Conservation (phyloP, 176 grass and related monocot species). For the Aechmea fasciata region DNA sequence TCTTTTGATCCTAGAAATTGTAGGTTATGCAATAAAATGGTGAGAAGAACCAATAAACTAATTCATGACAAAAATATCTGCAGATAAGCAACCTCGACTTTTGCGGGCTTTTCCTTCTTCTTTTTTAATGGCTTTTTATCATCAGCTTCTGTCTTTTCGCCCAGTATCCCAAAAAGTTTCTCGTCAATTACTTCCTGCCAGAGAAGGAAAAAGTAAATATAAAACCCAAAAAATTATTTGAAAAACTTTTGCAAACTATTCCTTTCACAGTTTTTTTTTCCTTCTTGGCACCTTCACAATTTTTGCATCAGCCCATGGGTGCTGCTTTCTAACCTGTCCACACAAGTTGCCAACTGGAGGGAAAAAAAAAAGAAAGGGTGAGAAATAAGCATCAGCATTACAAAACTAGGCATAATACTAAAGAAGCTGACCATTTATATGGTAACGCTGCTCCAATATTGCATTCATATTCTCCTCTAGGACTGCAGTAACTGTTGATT, state of each 20-base stretch:
- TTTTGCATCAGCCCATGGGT: slow-evolving; percentile 96
- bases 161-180: slow-evolving; percentile 67
- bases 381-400: not conserved
- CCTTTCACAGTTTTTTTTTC: not conserved
- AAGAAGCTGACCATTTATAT: slow-evolving; percentile 64
- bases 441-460: slow-evolving; percentile 87
- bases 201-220: slow-evolving; percentile 14
- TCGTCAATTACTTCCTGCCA: slow-evolving; percentile 79
- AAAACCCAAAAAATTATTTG: slow-evolving; percentile 16
- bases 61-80: slow-evolving; percentile 6
- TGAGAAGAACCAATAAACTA: not conserved
- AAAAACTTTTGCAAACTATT: not conserved
- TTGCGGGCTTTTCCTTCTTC: slow-evolving; percentile 82
- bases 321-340: slow-evolving; percentile 74
- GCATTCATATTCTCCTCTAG: slow-evolving; percentile 76
- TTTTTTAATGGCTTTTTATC: slow-evolving; percentile 91
- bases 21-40: slow-evolving; percentile 12
- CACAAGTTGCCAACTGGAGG: slow-evolving; percentile 74
- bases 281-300: slow-evolving; percentile 44
- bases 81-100: slow-evolving; percentile 59
- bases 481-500: slow-evolving; percentile 46
- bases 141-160: slow-evolving; percentile 79
- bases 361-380: slow-evolving; percentile 13
- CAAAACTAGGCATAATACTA: not conserved
- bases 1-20: slow-evolving; percentile 56